Conservation (phyloP, 176 grass and related monocot species). For the Aegilops sharonensis region DNA sequence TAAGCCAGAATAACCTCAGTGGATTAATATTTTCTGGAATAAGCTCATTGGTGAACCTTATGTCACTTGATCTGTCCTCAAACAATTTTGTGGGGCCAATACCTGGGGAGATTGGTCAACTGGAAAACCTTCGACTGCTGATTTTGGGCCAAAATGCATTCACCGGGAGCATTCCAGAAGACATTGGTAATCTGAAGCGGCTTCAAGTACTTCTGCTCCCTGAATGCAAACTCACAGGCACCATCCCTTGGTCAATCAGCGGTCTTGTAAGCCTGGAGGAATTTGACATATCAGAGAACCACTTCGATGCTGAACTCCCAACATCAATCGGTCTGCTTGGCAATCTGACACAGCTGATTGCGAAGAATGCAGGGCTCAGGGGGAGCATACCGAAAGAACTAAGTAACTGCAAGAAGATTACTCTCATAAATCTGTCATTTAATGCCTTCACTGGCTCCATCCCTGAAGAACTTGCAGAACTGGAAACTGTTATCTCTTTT, state of each 20-base stretch:
- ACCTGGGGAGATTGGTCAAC: conserved; percentile 61
- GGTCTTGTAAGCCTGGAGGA: conserved; percentile 65
- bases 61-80: conserved; percentile 78
- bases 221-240: conserved; percentile 66
- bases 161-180: conserved; percentile 63
- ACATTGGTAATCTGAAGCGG: conserved; percentile 64
- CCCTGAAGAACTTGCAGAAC: conserved; percentile 56
- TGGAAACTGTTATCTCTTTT: conserved; percentile 60
- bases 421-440: conserved; percentile 56
- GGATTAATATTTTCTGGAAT: conserved; percentile 76
- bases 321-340: conserved; percentile 54
- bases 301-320: conserved; percentile 68
- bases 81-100: conserved; percentile 72
- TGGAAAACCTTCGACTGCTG: conserved; percentile 52
- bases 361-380: conserved; percentile 61
- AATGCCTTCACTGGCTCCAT: conserved; percentile 69
- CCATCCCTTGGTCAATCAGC: conserved; percentile 59
- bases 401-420: conserved; percentile 77
- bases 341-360: conserved; percentile 58
- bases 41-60: conserved; percentile 49
- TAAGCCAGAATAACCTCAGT: conserved; percentile 59
- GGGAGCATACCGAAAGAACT: conserved; percentile 71
- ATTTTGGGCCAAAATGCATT: conserved; percentile 68
- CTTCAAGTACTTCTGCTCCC: conserved; percentile 61
- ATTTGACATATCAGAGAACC: conserved; percentile 90